Base-by-base conservation (phyloP, 1,139 yeast genomes). In the Saccharomyces hybrid region DNA sequence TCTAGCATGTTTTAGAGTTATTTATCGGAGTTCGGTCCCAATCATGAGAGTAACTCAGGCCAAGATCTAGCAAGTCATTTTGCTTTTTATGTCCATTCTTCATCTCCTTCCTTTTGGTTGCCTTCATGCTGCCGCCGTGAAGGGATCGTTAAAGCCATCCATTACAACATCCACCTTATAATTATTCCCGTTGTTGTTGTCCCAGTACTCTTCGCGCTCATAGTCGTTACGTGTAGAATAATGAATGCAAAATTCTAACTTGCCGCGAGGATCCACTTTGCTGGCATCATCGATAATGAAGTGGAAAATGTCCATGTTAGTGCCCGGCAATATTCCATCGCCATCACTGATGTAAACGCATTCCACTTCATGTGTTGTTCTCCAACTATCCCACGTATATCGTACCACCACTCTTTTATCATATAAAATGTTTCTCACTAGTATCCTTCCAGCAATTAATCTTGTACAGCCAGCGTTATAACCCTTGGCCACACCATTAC, bases 361-460 rank as follows among this genome's bases (percentile, higher is more conserved):
- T 51, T 66, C 68, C 8, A 66, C 63, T 31, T 68, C 71, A 30
- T 58, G 63, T 5, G 54, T 53, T 8, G 69, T 61, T 9, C 55
- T 59, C 71, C 71, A 68, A 34, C 55, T 48, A 55, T 68, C 61
- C 63, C 67, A 63, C 7, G 70, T 66, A 54, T 68, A 68, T 53
- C 62, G 59, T 31, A 66, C 57, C 2, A 62, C 57, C 5, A 68
- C 70, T 16, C 63, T 58, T 52, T 68, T 68, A 54, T 67, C 68
- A 57, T 54, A 68, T 48, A 53, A 64, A 16, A 68, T 58, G 57
- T 68, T 67, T 54, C 62, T 66, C 42, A 68, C 71, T 49, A 67
- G 50, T 20, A 67, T 63, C 48, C 63, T 61, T 26, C 71, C 71
- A 27, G 56, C 55, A 31, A 63, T 50, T 42, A 59, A 48, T 48